Percentiles rank a stretch among this genome's conserved stretches.
Conservation (phyloP, 2,329 filamentous ascomycete genomes). For the Aureobasidium sp. region DNA sequence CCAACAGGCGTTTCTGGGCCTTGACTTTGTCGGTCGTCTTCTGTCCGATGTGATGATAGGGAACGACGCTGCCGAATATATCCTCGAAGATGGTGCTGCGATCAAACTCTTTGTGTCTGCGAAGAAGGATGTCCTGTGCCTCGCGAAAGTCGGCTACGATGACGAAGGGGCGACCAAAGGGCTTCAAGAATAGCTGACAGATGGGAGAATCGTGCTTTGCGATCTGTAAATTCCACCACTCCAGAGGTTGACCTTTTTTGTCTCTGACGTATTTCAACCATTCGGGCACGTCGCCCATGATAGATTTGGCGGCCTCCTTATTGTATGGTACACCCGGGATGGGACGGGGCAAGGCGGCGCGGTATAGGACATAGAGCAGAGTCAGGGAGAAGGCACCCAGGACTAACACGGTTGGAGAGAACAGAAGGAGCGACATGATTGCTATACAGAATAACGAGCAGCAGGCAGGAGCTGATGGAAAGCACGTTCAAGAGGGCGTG, state of each 20-base stretch:
- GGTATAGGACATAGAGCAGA: conserved; percentile 17
- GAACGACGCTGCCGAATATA: conserved; percentile 19
- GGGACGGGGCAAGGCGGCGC: conserved; percentile 32
- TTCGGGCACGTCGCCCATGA: conserved; percentile 38
- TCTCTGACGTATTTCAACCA: conserved; percentile 30
- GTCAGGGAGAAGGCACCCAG: background rate
- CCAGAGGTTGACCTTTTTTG: conserved; percentile 19
- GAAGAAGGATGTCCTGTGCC: conserved; percentile 37
- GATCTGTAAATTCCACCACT: conserved; percentile 14
- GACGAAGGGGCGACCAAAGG: conserved; percentile 36
- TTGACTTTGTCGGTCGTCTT: conserved; percentile 18
- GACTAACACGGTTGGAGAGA: background rate
- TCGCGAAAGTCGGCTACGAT: conserved; percentile 37
- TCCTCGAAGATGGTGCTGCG: conserved; percentile 28
- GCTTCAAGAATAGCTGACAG: conserved; percentile 40
- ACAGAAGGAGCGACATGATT: background rate
- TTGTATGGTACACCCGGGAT: conserved; percentile 41
- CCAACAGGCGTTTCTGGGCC: conserved; percentile 21
- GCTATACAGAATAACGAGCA: background rate
- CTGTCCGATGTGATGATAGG: conserved; percentile 21
- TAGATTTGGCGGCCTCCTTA: conserved; percentile 23
- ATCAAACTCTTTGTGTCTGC: conserved; percentile 38
- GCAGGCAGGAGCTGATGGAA: background rate
- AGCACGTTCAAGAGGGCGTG: background rate
- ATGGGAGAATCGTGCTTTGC: conserved; percentile 31